Percentiles rank a stretch among this genome's conserved stretches.
Evolutionary conservation across 306 rosid genomes (phyloP).

Genomic region (Prunus armeniaca): DNA sequence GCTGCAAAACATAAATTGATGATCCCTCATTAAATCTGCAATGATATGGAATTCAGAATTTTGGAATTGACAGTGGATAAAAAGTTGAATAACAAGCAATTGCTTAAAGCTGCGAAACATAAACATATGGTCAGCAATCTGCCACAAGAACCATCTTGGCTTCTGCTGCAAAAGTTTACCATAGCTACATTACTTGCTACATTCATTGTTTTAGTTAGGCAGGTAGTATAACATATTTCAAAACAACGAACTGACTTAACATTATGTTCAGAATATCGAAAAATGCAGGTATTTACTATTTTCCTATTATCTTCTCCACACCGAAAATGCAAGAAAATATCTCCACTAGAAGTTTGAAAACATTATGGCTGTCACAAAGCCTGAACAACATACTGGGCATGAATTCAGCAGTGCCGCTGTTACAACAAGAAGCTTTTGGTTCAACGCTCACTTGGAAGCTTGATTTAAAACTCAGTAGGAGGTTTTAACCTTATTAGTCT

Average conservation of each 20-base stretch:
- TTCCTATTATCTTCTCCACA: neutral
- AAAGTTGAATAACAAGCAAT: too few relatives aligned
- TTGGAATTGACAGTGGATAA: too few relatives aligned
- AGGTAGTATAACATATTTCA: neutral
- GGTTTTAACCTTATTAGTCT: constrained; percentile 84
- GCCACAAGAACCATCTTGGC: neutral
- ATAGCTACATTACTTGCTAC: neutral
- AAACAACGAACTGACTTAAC: neutral
- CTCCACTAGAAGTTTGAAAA: neutral
- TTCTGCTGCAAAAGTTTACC: neutral
- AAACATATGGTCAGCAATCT: too few relatives aligned
- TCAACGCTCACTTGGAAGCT: constrained; percentile 74
- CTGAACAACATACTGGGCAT: neutral
- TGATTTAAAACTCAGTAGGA: constrained; percentile 67
- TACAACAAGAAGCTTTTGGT: neutral
- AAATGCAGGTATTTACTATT: neutral
- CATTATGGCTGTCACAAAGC: neutral
- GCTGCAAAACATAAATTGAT: too few relatives aligned
- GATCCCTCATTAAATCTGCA: too few relatives aligned
- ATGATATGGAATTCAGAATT: too few relatives aligned
- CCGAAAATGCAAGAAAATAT: neutral
- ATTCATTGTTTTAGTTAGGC: too few relatives aligned
- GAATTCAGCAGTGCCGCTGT: neutral
- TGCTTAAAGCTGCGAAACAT: too few relatives aligned
- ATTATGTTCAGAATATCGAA: neutral